Evolutionary conservation across 2,329 filamentous ascomycete species (phyloP).

Genomic region (Ophiostoma montium): DNA sequence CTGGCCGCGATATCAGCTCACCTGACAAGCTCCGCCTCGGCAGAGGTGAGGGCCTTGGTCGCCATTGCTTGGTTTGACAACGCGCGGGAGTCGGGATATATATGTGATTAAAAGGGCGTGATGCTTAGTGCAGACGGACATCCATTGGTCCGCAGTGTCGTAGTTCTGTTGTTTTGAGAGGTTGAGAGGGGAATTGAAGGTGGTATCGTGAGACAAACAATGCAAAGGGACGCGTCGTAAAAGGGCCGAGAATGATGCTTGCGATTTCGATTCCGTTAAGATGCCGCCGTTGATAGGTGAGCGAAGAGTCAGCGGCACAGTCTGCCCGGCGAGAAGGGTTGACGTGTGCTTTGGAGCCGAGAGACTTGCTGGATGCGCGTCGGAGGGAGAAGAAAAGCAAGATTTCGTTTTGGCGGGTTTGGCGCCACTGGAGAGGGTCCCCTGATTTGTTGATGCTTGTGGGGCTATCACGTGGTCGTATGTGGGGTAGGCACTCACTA

Average conservation of each 20-base stretch:
- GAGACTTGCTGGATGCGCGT: slow-evolving; percentile 1
- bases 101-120: not conserved
- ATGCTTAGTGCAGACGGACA: not conserved
- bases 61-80: slow-evolving; percentile 9
- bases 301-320: not conserved
- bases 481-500: not conserved
- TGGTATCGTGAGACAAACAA: not conserved
- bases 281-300: not conserved
- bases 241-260: not conserved
- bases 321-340: not conserved
- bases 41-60: slow-evolving; percentile 26
- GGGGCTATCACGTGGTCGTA: not conserved
- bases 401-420: slow-evolving; percentile 1
- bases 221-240: not conserved
- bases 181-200: not conserved
- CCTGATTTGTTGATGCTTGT: not conserved
- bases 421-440: not conserved
- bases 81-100: not conserved
- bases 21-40: slow-evolving; percentile 46
- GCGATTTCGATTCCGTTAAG: too few relatives aligned
- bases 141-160: slow-evolving; percentile 2
- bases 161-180: not conserved
- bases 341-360: not conserved
- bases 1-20: slow-evolving; percentile 18
- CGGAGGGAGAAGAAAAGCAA: slow-evolving; percentile 3